Base-by-base conservation (phyloP, 257 asterid species). In the Solanum okadae region DNA sequence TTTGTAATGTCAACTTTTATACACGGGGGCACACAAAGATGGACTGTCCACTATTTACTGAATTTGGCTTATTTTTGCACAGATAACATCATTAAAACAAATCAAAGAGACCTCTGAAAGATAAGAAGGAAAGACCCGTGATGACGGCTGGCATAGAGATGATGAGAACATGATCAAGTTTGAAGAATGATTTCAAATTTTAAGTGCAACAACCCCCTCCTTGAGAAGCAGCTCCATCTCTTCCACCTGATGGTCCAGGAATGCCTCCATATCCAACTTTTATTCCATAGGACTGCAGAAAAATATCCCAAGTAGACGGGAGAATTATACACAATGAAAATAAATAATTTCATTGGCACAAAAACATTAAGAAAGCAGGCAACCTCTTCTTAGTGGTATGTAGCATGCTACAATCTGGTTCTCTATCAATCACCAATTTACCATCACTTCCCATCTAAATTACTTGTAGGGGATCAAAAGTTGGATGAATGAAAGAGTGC, bases 181-280 rank as follows among this genome's bases (percentile, higher is more conserved):
- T 46, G 42, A 81, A 29, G 38, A 85, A 85, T 76, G 2, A 42
- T n/a, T 40, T 63, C 76, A 20, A 8, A 22, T 68, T 42, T 88
- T 78, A 89, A 56, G 44, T 52, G 44, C 99, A 97, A 92, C 99
- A 96, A 82, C 98, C 98, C 81, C 99, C 99, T 67, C 91, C 95
- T 89, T 94, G 99, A 88, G 98, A 89, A 83, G 91, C 91, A 84
- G 93, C 87, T 83, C 96, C 98, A 85, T 91, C 97, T 88, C 98
- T 92, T 44, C 97, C 95, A 40, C 97, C 96, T 49, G 98, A 93
- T 12, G 98, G 91, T 85, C 98, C 98, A 0, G 94, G 96, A 68
- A 93, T 91, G 71, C 98, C 97, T 72, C 96, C 97, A 31, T 94
- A 93, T 46, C 99, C 99, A 61, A 97, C 95, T 93, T 96, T 95